Conservation (phyloP, 345 rosid species). For the Trapa bicornis region DNA sequence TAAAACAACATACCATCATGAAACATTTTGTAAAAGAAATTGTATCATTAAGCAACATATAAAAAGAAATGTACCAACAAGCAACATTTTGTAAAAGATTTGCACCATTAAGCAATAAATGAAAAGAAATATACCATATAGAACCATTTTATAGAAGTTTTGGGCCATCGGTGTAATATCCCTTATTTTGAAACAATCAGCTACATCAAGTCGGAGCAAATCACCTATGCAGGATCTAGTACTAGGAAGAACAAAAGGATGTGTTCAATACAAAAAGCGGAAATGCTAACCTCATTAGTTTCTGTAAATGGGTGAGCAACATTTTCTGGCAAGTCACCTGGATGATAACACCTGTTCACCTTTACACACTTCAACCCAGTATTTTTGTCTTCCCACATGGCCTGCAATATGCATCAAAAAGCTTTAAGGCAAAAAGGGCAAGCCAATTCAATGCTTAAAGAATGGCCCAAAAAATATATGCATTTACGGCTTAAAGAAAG, state of each 20-base stretch:
- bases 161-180: no score
- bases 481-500: no score
- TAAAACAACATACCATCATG: no score
- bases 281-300: constrained; percentile 34
- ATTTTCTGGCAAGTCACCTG: constrained; percentile 50
- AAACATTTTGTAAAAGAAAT: no score
- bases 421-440: neutral
- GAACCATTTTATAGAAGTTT: no score
- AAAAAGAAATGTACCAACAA: no score
- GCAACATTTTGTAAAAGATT: no score
- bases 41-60: no score
- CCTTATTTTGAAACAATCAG: neutral
- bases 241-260: neutral
- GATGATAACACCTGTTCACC: constrained; percentile 48
- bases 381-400: constrained; percentile 56
- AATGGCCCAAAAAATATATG: no score
- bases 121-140: no score
- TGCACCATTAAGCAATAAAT: no score
- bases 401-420: constrained; percentile 23
- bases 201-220: neutral
- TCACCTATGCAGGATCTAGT: neutral
- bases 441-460: neutral
- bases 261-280: no score
- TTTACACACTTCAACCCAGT: constrained; percentile 48
- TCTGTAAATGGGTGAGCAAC: constrained; percentile 45